phyloP scores from a whole-genome alignment of 2,329 filamentous ascomycete genomes.

The Ascochyta lentis region DNA sequence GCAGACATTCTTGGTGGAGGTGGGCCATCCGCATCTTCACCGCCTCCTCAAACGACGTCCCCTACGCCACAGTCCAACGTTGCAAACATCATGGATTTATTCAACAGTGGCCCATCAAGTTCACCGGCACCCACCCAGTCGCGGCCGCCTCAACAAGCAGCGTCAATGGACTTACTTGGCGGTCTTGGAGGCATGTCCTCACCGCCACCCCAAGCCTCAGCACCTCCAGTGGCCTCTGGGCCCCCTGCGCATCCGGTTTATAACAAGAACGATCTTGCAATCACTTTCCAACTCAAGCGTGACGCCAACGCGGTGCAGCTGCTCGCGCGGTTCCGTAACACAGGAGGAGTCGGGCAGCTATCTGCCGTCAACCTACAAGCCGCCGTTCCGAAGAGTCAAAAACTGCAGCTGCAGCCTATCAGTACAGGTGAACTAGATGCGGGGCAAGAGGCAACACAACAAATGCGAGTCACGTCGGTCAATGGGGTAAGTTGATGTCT shows the following conservation, averaged over 20 bases:
- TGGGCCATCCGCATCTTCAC: constrained; percentile 55
- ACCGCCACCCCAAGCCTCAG: constrained; percentile 56
- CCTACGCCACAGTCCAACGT: constrained; percentile 51
- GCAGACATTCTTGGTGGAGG: constrained; percentile 88
- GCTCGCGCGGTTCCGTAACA: constrained; percentile 83
- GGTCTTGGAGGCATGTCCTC: constrained; percentile 54
- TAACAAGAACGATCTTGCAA: constrained; percentile 80
- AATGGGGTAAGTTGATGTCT: constrained; percentile 76
- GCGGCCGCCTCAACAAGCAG: constrained; percentile 45
- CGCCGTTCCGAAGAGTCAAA: constrained; percentile 95
- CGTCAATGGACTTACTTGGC: constrained; percentile 52
- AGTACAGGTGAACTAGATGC: constrained; percentile 78
- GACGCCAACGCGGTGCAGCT: constrained; percentile 83
- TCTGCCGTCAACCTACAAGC: constrained; percentile 85
- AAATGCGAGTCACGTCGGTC: constrained; percentile 84
- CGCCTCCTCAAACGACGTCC: constrained; percentile 50
- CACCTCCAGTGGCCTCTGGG: constrained; percentile 45
- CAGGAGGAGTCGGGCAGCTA: constrained; percentile 68
- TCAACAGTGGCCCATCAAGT: constrained; percentile 60
- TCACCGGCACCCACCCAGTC: constrained; percentile 49
- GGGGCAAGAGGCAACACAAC: constrained; percentile 84
- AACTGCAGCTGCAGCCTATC: constrained; percentile 88
- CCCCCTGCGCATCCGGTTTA: constrained; percentile 73
- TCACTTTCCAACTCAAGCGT: constrained; percentile 84
- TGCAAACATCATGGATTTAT: constrained; percentile 86